Evolutionary conservation across 148 eudicot genomes (phyloP), one percentile per base, ranked within the genome.

Genomic region (Dysphania ambrosioides): DNA sequence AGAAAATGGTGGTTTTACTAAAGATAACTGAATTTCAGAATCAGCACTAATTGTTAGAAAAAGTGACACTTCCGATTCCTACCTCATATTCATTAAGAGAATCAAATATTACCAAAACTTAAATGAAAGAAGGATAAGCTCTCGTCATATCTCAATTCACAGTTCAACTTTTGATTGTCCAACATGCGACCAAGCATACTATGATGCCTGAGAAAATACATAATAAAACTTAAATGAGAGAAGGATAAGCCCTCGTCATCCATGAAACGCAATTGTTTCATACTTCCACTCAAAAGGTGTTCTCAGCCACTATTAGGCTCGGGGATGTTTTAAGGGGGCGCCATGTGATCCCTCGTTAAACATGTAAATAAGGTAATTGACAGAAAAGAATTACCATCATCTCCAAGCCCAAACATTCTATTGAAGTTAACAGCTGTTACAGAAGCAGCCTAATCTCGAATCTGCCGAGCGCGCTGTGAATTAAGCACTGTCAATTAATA

Each of bases 361-460:
- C 6, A 53, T 19, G 21, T 19, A 38, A 8, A 24, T 8, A 53
- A 53, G 58, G 24, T 19, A 53, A 21, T 5, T 11, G 19, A 53
- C 58, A 53, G 2, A 36, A 21, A 35, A n/a, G 41, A 36, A 6
- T 35, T 65, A 65, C 68, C 68, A 19, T n/a, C 1, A 8, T 35
- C 44, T 65, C 68, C 47, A 36, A 65, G 68, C 68, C 68, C 47
- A 21, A 35, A 64, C 12, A 60, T 64, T 64, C 68, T 8, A 18
- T 63, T 6, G 23, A 32, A 58, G 51, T 49, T 35, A 62, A 61
- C 11, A 27, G 10, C 35, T 18, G 41, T 26, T 5, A 61, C 23
- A 19, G 47, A 41, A 73, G 18, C 68, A 66, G 65, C 18, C 60
- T 31, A 18, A 24, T 61, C 61, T 38, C 11, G 68, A 59, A 21